phyloP scores from a whole-genome alignment of 2,329 filamentous ascomycete genomes.

The Aspergillus bombycis region DNA sequence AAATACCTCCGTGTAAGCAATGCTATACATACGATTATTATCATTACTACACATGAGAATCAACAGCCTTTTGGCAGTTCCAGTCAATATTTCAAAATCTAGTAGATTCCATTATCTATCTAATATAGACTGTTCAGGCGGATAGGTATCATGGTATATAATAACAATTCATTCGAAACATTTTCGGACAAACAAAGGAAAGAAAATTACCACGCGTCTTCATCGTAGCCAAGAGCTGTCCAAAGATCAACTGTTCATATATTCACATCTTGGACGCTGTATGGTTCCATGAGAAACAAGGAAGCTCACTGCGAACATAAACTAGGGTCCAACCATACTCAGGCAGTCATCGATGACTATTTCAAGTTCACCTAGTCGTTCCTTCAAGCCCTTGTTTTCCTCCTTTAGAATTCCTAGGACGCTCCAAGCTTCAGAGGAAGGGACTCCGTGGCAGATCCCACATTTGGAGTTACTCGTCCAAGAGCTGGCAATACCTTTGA shows the following conservation, averaged over 20 bases:
- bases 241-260: conserved; percentile 4
- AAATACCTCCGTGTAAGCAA: background rate
- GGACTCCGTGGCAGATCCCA: conserved; percentile 45
- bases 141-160: conserved; percentile 14
- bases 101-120: conserved; percentile 1
- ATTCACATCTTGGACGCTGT: background rate
- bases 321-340: conserved; percentile 49
- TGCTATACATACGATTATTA: background rate
- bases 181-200: background rate
- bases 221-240: background rate
- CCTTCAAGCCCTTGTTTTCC: conserved; percentile 58
- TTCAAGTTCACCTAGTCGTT: conserved; percentile 57
- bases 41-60: too few relatives aligned
- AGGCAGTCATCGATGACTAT: conserved; percentile 60
- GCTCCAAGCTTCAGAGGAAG: conserved; percentile 56
- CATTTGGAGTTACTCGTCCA: conserved; percentile 39
- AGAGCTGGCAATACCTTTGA: conserved; percentile 41
- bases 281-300: background rate
- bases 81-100: background rate
- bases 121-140: background rate
- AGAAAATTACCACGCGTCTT: background rate
- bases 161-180: background rate
- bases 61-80: background rate
- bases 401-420: conserved; percentile 55
- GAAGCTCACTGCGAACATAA: background rate